These are phyloP conservation scores for Populus hybrid DNA, from an alignment of 441 rosid species.

Conservation along the genomic window DNA sequence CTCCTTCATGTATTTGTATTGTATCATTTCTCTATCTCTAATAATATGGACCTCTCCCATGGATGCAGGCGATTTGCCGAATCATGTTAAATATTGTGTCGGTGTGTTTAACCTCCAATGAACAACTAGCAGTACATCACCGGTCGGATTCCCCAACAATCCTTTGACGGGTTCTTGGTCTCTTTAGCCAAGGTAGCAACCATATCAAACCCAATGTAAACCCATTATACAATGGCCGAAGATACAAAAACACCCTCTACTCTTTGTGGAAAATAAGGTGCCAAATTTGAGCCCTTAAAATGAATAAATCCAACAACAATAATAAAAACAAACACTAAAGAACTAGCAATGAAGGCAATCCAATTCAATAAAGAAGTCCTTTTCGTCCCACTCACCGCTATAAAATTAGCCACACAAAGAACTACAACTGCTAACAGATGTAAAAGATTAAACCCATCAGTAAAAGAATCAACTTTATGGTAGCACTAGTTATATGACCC, in stretches of 20 bases:
- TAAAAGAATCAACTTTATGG: slow-evolving; percentile 27
- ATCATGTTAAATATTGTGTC: no score
- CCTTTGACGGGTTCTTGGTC: slow-evolving; percentile 74
- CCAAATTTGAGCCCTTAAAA: slow-evolving; percentile 56
- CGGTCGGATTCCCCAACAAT: no score
- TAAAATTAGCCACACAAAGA: slow-evolving; percentile 58
- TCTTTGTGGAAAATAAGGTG: slow-evolving; percentile 68
- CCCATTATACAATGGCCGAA: slow-evolving; percentile 82
- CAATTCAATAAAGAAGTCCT: slow-evolving; percentile 72
- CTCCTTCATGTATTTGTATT: no score
- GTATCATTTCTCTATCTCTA: no score
- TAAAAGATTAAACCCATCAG: slow-evolving; percentile 71
- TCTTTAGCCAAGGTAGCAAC: slow-evolving; percentile 95
- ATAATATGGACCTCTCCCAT: no score
- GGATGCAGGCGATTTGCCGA: no score
- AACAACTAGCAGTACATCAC: no score
- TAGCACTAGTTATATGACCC: no score
- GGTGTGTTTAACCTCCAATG: no score
- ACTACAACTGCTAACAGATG: slow-evolving; percentile 75
- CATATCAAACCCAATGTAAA: slow-evolving; percentile 86
- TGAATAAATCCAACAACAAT: slow-evolving; percentile 65
- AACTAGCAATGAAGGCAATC: slow-evolving; percentile 50
- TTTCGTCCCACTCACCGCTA: slow-evolving; percentile 79
- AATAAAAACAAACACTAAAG: slow-evolving; percentile 48
- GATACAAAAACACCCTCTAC: slow-evolving; percentile 59